phyloP scores from a whole-genome alignment of 805 yeast species.

The Wickerhamiella galacta region DNA sequence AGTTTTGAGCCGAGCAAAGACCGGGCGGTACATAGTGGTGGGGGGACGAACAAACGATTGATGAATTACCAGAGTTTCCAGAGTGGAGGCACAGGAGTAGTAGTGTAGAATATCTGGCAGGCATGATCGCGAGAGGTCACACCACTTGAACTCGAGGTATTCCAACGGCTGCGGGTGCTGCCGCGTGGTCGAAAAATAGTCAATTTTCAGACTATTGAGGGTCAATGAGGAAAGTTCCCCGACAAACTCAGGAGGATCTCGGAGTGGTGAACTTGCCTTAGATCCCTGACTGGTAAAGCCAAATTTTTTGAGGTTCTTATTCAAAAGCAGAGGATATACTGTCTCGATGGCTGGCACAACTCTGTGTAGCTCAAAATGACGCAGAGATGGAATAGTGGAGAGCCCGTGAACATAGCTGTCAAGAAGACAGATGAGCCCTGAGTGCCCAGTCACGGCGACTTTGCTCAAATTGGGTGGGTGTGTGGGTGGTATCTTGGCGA shows the following conservation, averaged over 20 bases:
- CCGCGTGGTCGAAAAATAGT: too few relatives aligned
- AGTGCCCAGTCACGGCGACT: too few relatives aligned
- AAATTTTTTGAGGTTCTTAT: not conserved
- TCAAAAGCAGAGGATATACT: not conserved
- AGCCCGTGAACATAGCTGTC: too few relatives aligned
- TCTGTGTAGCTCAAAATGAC: not conserved
- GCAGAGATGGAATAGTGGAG: not conserved
- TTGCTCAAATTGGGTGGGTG: too few relatives aligned
- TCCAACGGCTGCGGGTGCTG: constrained; percentile 1
- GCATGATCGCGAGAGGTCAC: not conserved
- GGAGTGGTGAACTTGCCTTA: too few relatives aligned
- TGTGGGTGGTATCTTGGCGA: too few relatives aligned
- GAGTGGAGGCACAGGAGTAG: not conserved
- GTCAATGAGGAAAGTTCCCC: too few relatives aligned
- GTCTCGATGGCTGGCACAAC: not conserved
- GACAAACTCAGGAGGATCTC: too few relatives aligned
- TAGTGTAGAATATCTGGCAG: not conserved
- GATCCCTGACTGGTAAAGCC: not conserved
- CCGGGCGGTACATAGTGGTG: not conserved
- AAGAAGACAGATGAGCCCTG: too few relatives aligned
- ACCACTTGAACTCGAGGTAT: constrained; percentile 4
- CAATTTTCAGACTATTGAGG: too few relatives aligned
- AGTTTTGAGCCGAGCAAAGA: constrained; percentile 5
- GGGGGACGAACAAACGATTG: not conserved
- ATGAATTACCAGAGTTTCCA: not conserved